Evolutionary conservation across 345 rosid genomes (phyloP), one percentile per base, ranked within the genome.

Genomic region (Linum trigynum): DNA sequence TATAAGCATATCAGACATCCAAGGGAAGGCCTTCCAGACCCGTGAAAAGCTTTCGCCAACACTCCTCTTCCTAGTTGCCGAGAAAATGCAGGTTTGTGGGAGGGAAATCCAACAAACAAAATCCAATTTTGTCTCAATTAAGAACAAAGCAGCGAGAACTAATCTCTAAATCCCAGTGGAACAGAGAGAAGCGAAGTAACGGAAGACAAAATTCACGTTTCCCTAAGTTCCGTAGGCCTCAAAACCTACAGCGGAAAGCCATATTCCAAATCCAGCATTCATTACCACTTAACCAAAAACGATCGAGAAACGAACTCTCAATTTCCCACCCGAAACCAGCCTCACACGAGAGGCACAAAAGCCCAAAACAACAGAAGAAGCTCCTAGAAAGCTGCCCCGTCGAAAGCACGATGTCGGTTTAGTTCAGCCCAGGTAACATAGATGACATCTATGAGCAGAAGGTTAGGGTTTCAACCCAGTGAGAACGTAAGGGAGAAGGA

Each of bases 401-500:
- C 71, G 57, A 43, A 68, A 45, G 32, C 56, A 59, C 17, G 35
- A n/a, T 39, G 39, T 10, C 62, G 72, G 78, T 74, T 74, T 61
- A 55, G 68, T 16, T 48, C 6, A 9, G 58, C 39, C 61, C 32
- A 23, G 32, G 0, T 23, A 53, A 70, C 38, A 16, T 40, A 50
- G 64, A 40, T 15, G 61, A 41, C 39, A 64, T 43, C 43, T 15
- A 60, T 0, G 51, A 51, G 57, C 39, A 70, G 39, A 38, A 59
- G 69, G 69, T 69, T 76, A 78, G 85, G 94, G 85, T 73, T 83
- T 75, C 43, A 11, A 65, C 39, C 60, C 14, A 68, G 40, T 69
- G 59, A 60, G 72, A 70, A 65, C 39, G 55, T 36, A 39, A 65
- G 50, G 17, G 36, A 17, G 38, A 48, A 48, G 53, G 53, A 48